Percentiles rank a stretch among this genome's conserved stretches.
phyloP scores from a whole-genome alignment of 1,284 basidiomycete species.

The Tilletia walkeri region DNA sequence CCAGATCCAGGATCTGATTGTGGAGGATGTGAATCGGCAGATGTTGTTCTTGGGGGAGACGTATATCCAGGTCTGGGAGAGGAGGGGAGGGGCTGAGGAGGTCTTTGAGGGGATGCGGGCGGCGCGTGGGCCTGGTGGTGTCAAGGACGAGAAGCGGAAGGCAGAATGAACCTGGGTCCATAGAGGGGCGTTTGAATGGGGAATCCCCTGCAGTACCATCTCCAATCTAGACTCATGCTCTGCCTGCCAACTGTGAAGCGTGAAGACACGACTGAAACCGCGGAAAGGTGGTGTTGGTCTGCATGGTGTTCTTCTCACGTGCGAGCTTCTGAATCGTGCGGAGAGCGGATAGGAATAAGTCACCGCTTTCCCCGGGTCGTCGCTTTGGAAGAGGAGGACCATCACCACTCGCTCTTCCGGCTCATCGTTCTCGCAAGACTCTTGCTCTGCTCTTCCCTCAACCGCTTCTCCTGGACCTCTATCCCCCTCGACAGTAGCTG shows the following conservation, averaged over 20 bases:
- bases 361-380: too few species aligned
- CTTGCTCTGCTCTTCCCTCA: not conserved
- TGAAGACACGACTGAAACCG: too few species aligned
- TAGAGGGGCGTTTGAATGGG: too few species aligned
- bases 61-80: constrained; percentile 65
- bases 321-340: too few species aligned
- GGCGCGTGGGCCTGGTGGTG: not conserved
- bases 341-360: too few species aligned
- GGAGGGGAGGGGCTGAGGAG: constrained; percentile 21
- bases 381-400: not conserved
- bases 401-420: not conserved
- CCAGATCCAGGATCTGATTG: constrained; percentile 93
- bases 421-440: not conserved
- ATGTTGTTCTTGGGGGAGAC: constrained; percentile 98
- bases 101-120: not conserved
- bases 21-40: constrained; percentile 89
- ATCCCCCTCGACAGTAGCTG: not conserved
- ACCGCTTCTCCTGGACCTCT: not conserved
- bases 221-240: too few species aligned
- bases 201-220: too few species aligned
- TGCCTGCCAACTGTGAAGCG: too few species aligned
- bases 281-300: too few species aligned
- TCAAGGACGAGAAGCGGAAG: too few species aligned
- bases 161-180: too few species aligned
- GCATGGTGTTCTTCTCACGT: too few species aligned